Conservation (phyloP, 345 rosid genomes). For the Eucalyptus dawsonii region DNA sequence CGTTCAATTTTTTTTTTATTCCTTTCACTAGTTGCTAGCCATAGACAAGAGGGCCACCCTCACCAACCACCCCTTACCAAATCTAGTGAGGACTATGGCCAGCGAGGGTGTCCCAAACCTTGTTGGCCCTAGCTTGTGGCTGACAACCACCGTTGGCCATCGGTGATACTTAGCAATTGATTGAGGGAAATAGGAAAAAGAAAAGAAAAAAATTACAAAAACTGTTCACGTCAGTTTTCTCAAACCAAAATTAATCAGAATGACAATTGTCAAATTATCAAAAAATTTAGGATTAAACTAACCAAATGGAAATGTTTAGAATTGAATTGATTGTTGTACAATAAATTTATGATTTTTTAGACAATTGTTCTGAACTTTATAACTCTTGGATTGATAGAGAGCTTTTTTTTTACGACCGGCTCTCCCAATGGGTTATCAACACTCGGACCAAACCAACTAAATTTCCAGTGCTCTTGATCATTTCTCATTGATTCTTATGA, state of each 20-base stretch:
- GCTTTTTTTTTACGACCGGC: not conserved
- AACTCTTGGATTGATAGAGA: not conserved
- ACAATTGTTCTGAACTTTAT: not conserved
- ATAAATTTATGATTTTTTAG: not conserved
- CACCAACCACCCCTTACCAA: not conserved
- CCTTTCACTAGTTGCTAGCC: accelerated
- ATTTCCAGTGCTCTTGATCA: not conserved
- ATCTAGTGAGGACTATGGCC: not conserved
- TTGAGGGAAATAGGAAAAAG: not conserved
- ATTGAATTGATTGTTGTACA: not conserved
- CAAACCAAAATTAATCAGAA: not conserved
- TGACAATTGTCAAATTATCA: not conserved
- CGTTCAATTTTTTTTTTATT: not conserved
- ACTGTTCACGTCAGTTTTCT: accelerated
- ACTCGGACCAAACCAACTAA: accelerated
- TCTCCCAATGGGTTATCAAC: accelerated
- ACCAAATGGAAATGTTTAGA: not conserved
- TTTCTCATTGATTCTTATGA: not conserved
- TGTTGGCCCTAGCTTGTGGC: not conserved
- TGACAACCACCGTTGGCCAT: not conserved
- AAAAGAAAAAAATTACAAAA: not conserved
- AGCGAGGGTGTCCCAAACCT: not conserved
- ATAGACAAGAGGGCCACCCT: not conserved
- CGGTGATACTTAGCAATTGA: accelerated
- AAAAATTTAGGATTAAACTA: not conserved